Evolutionary conservation across 2,329 filamentous ascomycete genomes (phyloP), one percentile per base, ranked within the genome.

Genomic region (Tolypocladium sp.): DNA sequence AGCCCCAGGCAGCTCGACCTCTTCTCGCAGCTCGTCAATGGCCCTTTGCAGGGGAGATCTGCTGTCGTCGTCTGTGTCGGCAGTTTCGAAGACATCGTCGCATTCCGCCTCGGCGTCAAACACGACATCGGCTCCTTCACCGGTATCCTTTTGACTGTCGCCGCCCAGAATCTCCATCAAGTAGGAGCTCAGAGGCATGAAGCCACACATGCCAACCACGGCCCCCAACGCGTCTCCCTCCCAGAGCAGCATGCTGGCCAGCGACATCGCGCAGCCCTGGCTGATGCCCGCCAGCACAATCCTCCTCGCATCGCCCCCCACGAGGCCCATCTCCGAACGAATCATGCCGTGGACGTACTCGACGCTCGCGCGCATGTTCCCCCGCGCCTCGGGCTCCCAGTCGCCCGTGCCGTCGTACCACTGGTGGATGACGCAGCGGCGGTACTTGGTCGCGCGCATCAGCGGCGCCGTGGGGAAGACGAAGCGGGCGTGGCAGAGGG

Each of bases 231-330:
- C 57, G 20, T 66, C 64, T 0, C 73, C 76, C 12, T 76, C 70
- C 77, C 78, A 79, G 2, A 77, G 67, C 58, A 84, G 59, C 59
- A 76, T 62, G 12, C 75, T 69, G 22, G 73, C 64, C 60, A 84
- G 60, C 0, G 73, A 68, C 49, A 77, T 76, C 3, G 81, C 81
- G 62, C 79, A 81, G 0, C 82, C 82, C 62, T 84, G 81, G 55
- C 82, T 84, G 22, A 83, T 66, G 0, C 81, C 81, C 44, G 78
- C 76, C 0, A 84, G 61, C 1, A 81, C 66, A 0, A 83, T 67
- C 49, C 74, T 77, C 15, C 63, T 57, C 0, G 70, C 62, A 4
- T 77, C 75, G 0, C 69, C 70, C 0, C 55, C 55, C 0, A 82
- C 59, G 0, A 65, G n/a, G 1, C 57, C 64, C 1, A 74, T 69